phyloP scores from a whole-genome alignment of 2,329 filamentous ascomycete species.

The Ceratocystis albifundus region DNA sequence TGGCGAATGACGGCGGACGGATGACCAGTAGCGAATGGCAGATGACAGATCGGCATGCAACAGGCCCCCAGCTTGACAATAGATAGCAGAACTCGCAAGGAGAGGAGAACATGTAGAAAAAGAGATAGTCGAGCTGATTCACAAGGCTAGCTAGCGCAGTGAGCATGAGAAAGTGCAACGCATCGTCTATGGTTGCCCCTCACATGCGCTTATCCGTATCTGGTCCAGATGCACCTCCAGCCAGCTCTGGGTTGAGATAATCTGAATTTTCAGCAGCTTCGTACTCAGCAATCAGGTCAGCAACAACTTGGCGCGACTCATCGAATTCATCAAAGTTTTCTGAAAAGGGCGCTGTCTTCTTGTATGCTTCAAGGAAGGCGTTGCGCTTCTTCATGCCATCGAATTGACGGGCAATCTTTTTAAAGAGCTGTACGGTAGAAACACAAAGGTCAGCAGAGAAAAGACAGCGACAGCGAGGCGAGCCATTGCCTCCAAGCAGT shows the following conservation, averaged over 20 bases:
- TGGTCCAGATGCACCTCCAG: slow-evolving; percentile 32
- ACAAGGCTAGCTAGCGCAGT: neutral
- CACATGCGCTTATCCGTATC: slow-evolving; percentile 21
- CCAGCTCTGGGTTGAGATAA: slow-evolving; percentile 67
- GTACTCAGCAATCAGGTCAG: slow-evolving; percentile 85
- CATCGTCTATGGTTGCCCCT: neutral
- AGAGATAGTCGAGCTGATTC: no score
- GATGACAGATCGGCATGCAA: neutral
- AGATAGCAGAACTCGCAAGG: neutral
- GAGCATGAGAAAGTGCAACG: neutral
- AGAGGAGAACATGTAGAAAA: neutral
- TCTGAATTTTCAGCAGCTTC: slow-evolving; percentile 86
- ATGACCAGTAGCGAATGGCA: no score
- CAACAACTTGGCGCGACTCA: slow-evolving; percentile 81
- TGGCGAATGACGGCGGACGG: no score
- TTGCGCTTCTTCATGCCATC: slow-evolving; percentile 91
- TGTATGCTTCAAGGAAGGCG: slow-evolving; percentile 92
- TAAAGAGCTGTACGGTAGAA: slow-evolving; percentile 56
- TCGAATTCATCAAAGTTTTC: slow-evolving; percentile 93
- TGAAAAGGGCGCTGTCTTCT: slow-evolving; percentile 84
- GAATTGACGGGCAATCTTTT: slow-evolving; percentile 83
- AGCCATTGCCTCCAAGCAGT: no score
- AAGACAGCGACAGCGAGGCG: neutral
- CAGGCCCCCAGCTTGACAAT: neutral
- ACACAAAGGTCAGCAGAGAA: neutral